phyloP scores from a whole-genome alignment of 345 rosid species.

The Dipteronia dyeriana region DNA sequence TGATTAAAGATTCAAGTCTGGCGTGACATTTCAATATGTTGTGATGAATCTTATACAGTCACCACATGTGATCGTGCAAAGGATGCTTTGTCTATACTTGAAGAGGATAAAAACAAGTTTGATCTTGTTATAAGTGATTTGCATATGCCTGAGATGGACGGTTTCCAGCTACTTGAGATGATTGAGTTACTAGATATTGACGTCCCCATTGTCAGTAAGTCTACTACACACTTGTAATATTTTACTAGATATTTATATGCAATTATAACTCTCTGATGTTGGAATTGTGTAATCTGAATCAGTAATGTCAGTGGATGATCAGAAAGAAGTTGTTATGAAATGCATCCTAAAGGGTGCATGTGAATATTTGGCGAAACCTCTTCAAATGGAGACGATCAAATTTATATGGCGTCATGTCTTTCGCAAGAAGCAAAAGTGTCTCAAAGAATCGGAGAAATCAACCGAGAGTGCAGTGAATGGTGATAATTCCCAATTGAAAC shows the following conservation, averaged over 20 bases:
- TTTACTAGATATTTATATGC: too few relatives aligned
- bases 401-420: constrained; percentile 39
- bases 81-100: constrained; percentile 34
- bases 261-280: neutral
- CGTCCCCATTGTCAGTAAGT: constrained; percentile 39
- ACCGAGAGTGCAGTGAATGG: neutral
- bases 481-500: neutral
- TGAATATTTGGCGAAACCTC: constrained; percentile 37
- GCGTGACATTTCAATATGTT: neutral
- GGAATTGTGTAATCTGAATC: neutral
- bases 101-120: constrained; percentile 26
- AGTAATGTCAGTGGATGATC: constrained; percentile 36
- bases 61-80: constrained; percentile 23
- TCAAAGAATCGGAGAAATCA: neutral
- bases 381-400: constrained; percentile 23
- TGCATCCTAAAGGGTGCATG: constrained; percentile 35
- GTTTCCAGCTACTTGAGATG: constrained; percentile 31
- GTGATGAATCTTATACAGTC: constrained; percentile 19
- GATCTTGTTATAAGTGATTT: constrained; percentile 31
- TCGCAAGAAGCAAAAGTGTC: constrained; percentile 17
- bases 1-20: neutral
- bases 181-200: constrained; percentile 16
- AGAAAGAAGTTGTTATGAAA: constrained; percentile 14
- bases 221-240: neutral
- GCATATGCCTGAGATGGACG: constrained; percentile 41